Percentiles rank a stretch among this genome's conserved stretches.
These are phyloP conservation scores for Pseudogymnoascus sp. DNA, from an alignment of 2,329 filamentous ascomycete species.

Conservation along the genomic window DNA sequence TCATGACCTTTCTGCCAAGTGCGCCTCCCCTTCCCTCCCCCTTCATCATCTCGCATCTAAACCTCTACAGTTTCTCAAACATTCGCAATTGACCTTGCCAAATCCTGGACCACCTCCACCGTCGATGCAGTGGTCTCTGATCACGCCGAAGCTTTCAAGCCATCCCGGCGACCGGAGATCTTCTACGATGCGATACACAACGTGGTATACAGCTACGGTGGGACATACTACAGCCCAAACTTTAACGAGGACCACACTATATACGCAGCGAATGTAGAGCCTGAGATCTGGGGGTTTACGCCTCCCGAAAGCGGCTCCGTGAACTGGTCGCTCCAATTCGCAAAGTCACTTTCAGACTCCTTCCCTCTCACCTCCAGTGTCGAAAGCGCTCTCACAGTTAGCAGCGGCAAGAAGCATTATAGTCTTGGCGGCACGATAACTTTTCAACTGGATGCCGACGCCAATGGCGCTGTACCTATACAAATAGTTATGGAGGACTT, in stretches of 20 bases:
- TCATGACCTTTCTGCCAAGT: not conserved
- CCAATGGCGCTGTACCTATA: not conserved
- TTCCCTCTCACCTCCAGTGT: slow-evolving; percentile 9
- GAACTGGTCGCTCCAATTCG: slow-evolving; percentile 8
- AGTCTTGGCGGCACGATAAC: not conserved
- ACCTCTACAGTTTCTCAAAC: slow-evolving; percentile 8
- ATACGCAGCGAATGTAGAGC: not conserved
- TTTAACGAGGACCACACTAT: not conserved
- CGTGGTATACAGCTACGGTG: slow-evolving; percentile 11
- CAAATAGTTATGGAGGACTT: slow-evolving; percentile 8
- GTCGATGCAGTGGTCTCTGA: not conserved
- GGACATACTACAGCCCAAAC: slow-evolving; percentile 2
- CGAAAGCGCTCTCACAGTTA: not conserved
- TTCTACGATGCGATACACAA: slow-evolving; percentile 11
- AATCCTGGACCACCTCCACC: slow-evolving; percentile 9
- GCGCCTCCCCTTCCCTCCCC: not conserved
- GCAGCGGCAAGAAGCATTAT: not conserved
- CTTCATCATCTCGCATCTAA: not conserved
- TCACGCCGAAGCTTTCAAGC: not conserved
- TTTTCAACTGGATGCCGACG: slow-evolving; percentile 5
- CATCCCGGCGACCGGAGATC: slow-evolving; percentile 8
- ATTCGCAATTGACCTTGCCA: slow-evolving; percentile 11
- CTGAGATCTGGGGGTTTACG: slow-evolving; percentile 12
- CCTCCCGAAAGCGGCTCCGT: slow-evolving; percentile 5
- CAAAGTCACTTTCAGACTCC: not conserved